Base-by-base conservation (phyloP, 768 basidiomycete species). In the Coprinopsis strossmayeri region DNA sequence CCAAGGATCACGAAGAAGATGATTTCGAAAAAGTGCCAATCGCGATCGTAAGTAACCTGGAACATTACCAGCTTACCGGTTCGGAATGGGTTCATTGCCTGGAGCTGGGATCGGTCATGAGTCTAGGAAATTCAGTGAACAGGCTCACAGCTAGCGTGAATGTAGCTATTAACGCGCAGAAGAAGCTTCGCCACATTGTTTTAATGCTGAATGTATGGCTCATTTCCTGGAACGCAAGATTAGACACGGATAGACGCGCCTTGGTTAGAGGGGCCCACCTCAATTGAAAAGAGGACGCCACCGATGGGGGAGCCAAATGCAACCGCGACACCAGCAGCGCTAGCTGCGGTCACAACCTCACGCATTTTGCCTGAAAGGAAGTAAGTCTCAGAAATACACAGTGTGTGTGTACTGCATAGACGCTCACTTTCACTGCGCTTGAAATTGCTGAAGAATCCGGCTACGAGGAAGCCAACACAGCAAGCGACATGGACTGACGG, bases 1-100 rank as follows among this genome's bases (percentile, higher is more conserved):
- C 96, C 96, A 34, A 99, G 79, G 50, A 98, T 79, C 46, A 98
- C 76, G 66, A 94, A 99, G 64, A 95, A 95, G 15, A 96, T 85
- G 44, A 99, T 89, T 61, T 98, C 96, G 61, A 98, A 98, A 69
- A 95, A 97, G 62, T 98, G 96, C 96, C 96, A 99, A 59, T 93
- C 92, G 26, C 95, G 79, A 61, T 88, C 89, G 64, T 98, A 99
- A 1, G 93, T 94, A 57, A 99, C 91, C 62, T 97, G 94, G 70
- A 99, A 99, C 52, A 98, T 69, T 60, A 99, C 96, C 23, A 99
- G 81, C 64, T 98, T 98, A 18, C 95, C 96, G 0, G 96, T 98
- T 30, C 94, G 80, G 69, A 92, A 99, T 1, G 96, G 96, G 61
- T 98, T 97, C 89, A 99, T 94, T 3, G 90, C 88, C 91, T 95